Base-by-base conservation (phyloP, 805 yeast genomes). In the Ogataea chonburiensis region DNA sequence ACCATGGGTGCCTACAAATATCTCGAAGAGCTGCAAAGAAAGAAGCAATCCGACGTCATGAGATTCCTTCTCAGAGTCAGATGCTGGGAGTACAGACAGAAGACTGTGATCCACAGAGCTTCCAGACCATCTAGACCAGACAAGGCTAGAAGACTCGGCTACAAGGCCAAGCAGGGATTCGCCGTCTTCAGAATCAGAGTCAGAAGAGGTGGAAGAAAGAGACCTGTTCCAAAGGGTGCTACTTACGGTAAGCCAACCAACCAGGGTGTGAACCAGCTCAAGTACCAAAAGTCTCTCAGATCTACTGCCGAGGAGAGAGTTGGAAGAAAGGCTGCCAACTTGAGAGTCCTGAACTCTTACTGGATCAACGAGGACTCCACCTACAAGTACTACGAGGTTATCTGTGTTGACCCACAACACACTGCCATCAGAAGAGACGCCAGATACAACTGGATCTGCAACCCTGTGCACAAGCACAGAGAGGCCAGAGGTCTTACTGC, bases 211-310 rank as follows among this genome's bases (percentile, higher is more conserved):
- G 91, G 91, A 81, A 89, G 98, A 86, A 93, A 93, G 96, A 87
- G 96, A 79, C 97, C 97, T 64, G 97, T 84, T 64, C 88, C 94
- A 78, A 93, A 93, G 93, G 98, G 98, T 86, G 98, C 97, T 67
- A 93, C 98, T 70, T 91, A 93, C 83, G 98, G 98, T 86, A 93
- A 93, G 86, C 98, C 98, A 83, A 93, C 98, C 79, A 93, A 93
- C 95, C 95, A 87, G 79, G 98, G 98, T 86, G 93, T 93, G 60
- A 81, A 80, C 80, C 97, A 93, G 74, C 86, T 93, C 78, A 93
- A 93, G 79, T 89, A 88, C 95, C 98, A 93, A 80, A 87, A 91
- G 76, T 83, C 96, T 52, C 78, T 87, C 73, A 87, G 95, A 75
- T 79, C 96, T 61, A 89, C 96, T 63, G 98, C 98, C 64, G 98